Percentiles rank a stretch among this genome's conserved stretches.
Conservation (phyloP, 441 rosid genomes). For the Brassica hybrid region DNA sequence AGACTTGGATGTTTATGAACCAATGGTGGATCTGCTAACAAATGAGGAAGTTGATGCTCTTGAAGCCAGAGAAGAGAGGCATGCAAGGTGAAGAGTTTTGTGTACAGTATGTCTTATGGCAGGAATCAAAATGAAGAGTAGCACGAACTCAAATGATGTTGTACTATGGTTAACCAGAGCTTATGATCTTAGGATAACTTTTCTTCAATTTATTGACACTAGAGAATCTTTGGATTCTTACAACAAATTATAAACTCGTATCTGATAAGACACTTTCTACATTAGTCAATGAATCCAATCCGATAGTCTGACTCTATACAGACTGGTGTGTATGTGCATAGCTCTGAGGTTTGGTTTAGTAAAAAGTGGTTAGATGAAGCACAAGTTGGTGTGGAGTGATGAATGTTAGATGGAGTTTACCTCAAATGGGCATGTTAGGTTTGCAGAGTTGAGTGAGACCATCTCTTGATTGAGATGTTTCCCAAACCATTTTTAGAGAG, state of each 20-base stretch:
- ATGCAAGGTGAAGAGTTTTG: slow-evolving; percentile 44
- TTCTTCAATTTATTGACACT: not conserved
- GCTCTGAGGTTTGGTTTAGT: not conserved
- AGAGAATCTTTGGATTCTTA: slow-evolving; percentile 8
- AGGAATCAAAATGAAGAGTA: not conserved
- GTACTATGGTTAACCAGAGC: slow-evolving; percentile 27
- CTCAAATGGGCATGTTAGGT: slow-evolving; percentile 36
- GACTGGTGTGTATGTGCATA: not conserved
- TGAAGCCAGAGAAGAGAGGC: slow-evolving; percentile 82
- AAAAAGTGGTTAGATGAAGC: slow-evolving; percentile 16
- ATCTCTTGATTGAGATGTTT: slow-evolving; percentile 39
- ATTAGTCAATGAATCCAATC: not conserved
- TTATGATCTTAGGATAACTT: not conserved
- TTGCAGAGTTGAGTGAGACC: slow-evolving; percentile 35
- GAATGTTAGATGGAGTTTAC: slow-evolving; percentile 25
- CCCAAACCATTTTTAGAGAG: slow-evolving; percentile 38
- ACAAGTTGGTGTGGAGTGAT: slow-evolving; percentile 29
- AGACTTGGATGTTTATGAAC: slow-evolving; percentile 87
- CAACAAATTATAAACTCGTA: not conserved
- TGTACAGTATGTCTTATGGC: slow-evolving; percentile 8
- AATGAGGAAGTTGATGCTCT: slow-evolving; percentile 84
- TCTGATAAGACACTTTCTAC: slow-evolving; percentile 14
- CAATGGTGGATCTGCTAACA: slow-evolving; percentile 75
- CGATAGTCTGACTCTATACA: too few relatives aligned
- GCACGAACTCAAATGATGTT: slow-evolving; percentile 37